These are phyloP conservation scores for Magnolia changhungtana DNA, from an alignment of 164 flowering plant species.

Conservation along the genomic window DNA sequence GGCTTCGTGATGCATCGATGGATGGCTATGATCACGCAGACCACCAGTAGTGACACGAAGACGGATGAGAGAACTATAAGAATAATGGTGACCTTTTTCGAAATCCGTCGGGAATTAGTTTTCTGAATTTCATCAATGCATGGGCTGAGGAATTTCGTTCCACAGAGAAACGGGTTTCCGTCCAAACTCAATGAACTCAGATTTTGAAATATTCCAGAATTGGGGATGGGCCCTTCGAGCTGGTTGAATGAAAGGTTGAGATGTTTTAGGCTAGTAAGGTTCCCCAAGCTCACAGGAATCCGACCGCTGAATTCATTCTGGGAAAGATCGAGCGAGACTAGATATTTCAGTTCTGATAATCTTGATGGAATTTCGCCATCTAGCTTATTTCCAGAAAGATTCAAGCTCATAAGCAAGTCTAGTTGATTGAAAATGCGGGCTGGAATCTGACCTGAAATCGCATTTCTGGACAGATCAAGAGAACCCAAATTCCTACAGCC, in stretches of 20 bases:
- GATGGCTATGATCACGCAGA: slow-evolving; percentile 19
- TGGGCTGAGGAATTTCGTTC: slow-evolving; percentile 29
- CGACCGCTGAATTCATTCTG: slow-evolving; percentile 48
- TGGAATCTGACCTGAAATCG: slow-evolving; percentile 45
- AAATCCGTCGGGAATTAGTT: slow-evolving; percentile 20
- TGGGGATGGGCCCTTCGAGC: slow-evolving; percentile 65
- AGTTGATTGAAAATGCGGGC: slow-evolving; percentile 27
- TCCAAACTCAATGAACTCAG: slow-evolving; percentile 35
- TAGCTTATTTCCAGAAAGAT: slow-evolving; percentile 59
- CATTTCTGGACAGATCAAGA: slow-evolving; percentile 66
- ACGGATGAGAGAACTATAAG: slow-evolving; percentile 38
- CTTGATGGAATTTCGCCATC: slow-evolving; percentile 45
- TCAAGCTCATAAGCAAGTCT: slow-evolving; percentile 37
- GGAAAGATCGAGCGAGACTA: slow-evolving; percentile 61
- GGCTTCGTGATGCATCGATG: slow-evolving; percentile 17
- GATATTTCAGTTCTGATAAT: slow-evolving; percentile 38
- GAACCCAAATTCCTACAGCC: slow-evolving; percentile 53
- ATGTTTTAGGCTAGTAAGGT: slow-evolving; percentile 39
- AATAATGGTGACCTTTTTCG: slow-evolving; percentile 35
- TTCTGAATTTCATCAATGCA: slow-evolving; percentile 29
- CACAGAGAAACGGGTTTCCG: slow-evolving; percentile 69
- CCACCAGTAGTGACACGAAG: slow-evolving; percentile 26
- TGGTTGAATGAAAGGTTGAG: slow-evolving; percentile 74
- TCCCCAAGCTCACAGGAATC: slow-evolving; percentile 49
- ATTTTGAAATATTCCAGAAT: slow-evolving; percentile 42